These are phyloP conservation scores for Cercis canadensis DNA, from an alignment of 306 rosid genomes.

Conservation along the genomic window DNA sequence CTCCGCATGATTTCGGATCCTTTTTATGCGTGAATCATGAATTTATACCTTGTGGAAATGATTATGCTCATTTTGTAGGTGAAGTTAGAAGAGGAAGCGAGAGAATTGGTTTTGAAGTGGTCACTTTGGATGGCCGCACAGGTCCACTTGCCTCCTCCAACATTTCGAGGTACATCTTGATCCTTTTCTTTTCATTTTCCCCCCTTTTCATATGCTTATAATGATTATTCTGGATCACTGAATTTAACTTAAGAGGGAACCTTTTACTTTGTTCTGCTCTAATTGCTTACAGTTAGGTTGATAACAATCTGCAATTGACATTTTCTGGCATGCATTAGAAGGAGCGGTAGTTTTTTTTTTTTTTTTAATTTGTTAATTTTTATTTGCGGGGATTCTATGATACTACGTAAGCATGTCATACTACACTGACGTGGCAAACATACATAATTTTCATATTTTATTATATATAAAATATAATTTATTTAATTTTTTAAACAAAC, in stretches of 20 bases:
- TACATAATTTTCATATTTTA: too few species aligned
- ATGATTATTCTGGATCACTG: not conserved
- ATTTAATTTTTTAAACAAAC: too few species aligned
- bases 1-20: not conserved
- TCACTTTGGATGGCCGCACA: conserved; percentile 74
- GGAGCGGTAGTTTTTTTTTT: too few species aligned
- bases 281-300: not conserved
- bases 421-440: too few species aligned
- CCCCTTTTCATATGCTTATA: not conserved
- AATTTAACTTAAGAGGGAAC: not conserved
- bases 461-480: too few species aligned
- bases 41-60: not conserved
- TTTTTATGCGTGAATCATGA: not conserved
- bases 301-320: too few species aligned
- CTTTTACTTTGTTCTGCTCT: not conserved
- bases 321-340: too few species aligned
- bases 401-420: too few species aligned
- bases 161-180: conserved; percentile 54
- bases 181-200: not conserved
- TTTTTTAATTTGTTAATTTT: too few species aligned
- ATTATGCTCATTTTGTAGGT: conserved; percentile 48
- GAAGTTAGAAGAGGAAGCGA: conserved; percentile 64
- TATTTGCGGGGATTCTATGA: too few species aligned
- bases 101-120: conserved; percentile 81
- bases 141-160: conserved; percentile 70